Evolutionary conservation across 148 eudicot species (phyloP), one percentile per base, ranked within the genome.

Genomic region (Mesembryanthemum crystallinum): DNA sequence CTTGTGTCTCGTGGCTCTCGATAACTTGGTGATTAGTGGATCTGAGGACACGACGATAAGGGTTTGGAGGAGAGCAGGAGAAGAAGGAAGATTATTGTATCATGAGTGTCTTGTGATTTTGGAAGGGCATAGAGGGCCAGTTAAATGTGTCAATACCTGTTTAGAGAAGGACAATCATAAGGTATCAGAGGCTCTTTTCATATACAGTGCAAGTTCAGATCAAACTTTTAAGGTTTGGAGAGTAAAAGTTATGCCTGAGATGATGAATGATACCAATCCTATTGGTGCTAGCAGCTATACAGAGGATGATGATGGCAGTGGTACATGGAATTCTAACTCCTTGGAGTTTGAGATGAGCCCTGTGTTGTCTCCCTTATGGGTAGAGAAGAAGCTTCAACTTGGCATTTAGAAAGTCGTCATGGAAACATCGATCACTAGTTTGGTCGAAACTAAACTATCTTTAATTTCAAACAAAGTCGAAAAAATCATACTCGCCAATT

Each of bases 171-270:
- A 82, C 2, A 80, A 81, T 47, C 25, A 24, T 12, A 67, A 32
- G 55, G 43, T 49, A 80, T 74, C 0, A 72, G 70, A 78, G 86
- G 88, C 57, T 78, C 27, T 88, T n/a, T 67, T 85, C 63, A 84
- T 90, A 9, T 88, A 85, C 60, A 90, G 90, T 74, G 89, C 89
- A 8, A 85, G 94, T 28, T 76, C 81, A 47, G 94, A 90, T 64
- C 84, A 85, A 52, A 88, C 88, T 13, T 88, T 87, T 71, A 90
- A 87, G 84, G 90, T 84, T 0, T 90, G 91, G 94, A 88, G 91
- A 76, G 82, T 88, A 8, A 84, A 87, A 78, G 66, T 87, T 43
- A 76, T 82, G 79, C 82, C 85, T 28, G 91, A 81, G 32, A 74
- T 76, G 39, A 74, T 54, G 49, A 73, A 28, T 30, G 51, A 33